A percentile compares a stretch with the other conserved stretches of the same genome.
These are phyloP conservation scores for Cornus kousa DNA, from an alignment of 148 eudicot species.

Conservation along the genomic window DNA sequence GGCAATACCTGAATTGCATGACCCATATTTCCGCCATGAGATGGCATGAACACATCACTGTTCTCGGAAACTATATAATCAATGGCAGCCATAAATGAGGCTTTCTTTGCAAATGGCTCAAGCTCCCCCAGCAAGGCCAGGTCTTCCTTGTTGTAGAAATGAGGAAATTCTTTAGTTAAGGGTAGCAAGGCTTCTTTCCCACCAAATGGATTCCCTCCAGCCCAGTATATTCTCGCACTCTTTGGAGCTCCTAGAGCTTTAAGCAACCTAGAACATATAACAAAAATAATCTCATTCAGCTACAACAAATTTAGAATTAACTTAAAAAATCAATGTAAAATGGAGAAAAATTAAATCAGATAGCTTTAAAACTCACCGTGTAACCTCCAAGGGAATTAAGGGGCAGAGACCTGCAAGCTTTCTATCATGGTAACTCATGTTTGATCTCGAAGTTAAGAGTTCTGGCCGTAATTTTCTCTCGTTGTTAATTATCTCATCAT, in stretches of 20 bases:
- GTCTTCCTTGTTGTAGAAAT: slow-evolving; percentile 85
- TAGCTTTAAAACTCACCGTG: slow-evolving; percentile 44
- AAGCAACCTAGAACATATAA: slow-evolving; percentile 54
- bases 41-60: slow-evolving; percentile 91
- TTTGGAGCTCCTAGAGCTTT: slow-evolving; percentile 88
- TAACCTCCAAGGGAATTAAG: slow-evolving; percentile 78
- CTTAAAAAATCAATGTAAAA: not conserved
- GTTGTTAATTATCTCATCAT: slow-evolving; percentile 58
- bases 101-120: slow-evolving; percentile 56
- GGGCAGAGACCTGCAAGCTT: slow-evolving; percentile 98
- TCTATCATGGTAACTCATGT: slow-evolving; percentile 84
- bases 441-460: slow-evolving; percentile 81
- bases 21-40: slow-evolving; percentile 99
- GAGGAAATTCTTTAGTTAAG: slow-evolving; percentile 59
- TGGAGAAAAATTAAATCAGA: not conserved
- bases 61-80: slow-evolving; percentile 86
- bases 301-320: not conserved
- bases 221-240: slow-evolving; percentile 78
- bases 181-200: slow-evolving; percentile 80
- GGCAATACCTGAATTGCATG: slow-evolving; percentile 78
- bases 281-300: not conserved
- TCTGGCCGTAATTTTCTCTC: slow-evolving; percentile 73
- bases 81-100: slow-evolving; percentile 90
- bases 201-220: slow-evolving; percentile 89
- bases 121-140: slow-evolving; percentile 80